phyloP scores from a whole-genome alignment of 1,284 basidiomycete genomes.

The Calocybe gambosa region DNA sequence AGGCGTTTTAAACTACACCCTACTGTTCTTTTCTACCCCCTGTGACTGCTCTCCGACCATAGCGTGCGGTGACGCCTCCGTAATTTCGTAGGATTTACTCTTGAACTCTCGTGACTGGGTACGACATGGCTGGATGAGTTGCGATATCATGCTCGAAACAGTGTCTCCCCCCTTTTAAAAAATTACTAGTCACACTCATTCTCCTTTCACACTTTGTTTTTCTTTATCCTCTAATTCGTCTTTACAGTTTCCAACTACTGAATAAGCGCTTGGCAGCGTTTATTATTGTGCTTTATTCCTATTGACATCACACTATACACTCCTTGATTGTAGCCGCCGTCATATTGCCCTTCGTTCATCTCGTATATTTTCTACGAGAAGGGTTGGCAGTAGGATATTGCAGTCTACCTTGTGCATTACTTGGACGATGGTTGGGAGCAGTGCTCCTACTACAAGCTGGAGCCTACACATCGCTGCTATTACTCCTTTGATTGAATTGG shows the following conservation, averaged over 20 bases:
- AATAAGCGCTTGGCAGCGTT: slow-evolving; percentile 12
- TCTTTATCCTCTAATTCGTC: slow-evolving; percentile 10
- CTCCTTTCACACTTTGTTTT: slow-evolving; percentile 8
- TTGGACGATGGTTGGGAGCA: slow-evolving; percentile 2
- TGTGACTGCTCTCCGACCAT: background rate
- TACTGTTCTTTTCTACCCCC: slow-evolving; percentile 9
- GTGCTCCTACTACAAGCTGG: slow-evolving; percentile 4
- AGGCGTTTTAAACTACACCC: slow-evolving; percentile 45
- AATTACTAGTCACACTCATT: slow-evolving; percentile 14
- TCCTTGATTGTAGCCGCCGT: slow-evolving; percentile 13
- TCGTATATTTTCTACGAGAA: background rate
- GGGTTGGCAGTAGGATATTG: background rate
- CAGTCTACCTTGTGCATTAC: background rate
- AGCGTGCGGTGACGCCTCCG: background rate
- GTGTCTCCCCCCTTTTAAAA: slow-evolving; percentile 10
- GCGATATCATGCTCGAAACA: slow-evolving; percentile 15
- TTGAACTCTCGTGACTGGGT: slow-evolving; percentile 12
- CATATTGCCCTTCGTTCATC: background rate
- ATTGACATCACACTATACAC: slow-evolving; percentile 21
- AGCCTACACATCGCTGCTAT: background rate
- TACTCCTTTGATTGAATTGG: background rate
- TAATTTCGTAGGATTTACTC: slow-evolving; percentile 8
- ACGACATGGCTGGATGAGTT: slow-evolving; percentile 17
- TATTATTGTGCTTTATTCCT: slow-evolving; percentile 18
- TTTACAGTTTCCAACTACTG: slow-evolving; percentile 15